Percentiles rank a stretch among this genome's conserved stretches.
phyloP scores from a whole-genome alignment of 225 moss, liverwort and hornwort genomes.

The Pseudisothecium myosuroides region DNA sequence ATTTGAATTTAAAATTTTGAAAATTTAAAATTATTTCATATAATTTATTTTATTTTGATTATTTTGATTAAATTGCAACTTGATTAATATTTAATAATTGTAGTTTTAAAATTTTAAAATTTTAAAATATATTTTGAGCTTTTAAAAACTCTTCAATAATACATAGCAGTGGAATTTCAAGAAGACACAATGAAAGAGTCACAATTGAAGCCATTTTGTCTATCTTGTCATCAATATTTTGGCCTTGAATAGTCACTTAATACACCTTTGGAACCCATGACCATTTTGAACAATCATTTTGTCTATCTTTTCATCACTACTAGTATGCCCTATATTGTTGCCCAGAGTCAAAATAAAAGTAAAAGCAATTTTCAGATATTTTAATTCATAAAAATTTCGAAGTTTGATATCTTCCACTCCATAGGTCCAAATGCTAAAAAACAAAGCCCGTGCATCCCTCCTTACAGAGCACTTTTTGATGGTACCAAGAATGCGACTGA shows the following conservation, averaged over 20 bases:
- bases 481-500: too few relatives aligned
- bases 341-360: too few relatives aligned
- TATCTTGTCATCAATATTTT: not conserved
- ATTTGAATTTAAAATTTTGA: rapidly evolving
- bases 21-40: not conserved
- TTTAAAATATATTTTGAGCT: not conserved
- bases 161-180: rapidly evolving
- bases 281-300: too few relatives aligned
- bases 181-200: rapidly evolving
- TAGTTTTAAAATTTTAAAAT: not conserved
- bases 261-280: rapidly evolving
- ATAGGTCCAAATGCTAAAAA: too few relatives aligned
- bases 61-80: not conserved
- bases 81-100: not conserved
- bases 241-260: not conserved
- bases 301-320: not conserved
- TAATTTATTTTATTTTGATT: not conserved
- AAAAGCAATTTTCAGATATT: too few relatives aligned
- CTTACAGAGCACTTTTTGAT: too few relatives aligned
- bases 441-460: too few relatives aligned
- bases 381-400: too few relatives aligned
- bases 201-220: not conserved
- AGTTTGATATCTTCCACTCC: too few relatives aligned
- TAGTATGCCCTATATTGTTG: too few relatives aligned
- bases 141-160: not conserved